A percentile compares a stretch with the other conserved stretches of the same genome.
Conservation (phyloP, 2,329 filamentous ascomycete genomes). For the Cryphonectria japonica region DNA sequence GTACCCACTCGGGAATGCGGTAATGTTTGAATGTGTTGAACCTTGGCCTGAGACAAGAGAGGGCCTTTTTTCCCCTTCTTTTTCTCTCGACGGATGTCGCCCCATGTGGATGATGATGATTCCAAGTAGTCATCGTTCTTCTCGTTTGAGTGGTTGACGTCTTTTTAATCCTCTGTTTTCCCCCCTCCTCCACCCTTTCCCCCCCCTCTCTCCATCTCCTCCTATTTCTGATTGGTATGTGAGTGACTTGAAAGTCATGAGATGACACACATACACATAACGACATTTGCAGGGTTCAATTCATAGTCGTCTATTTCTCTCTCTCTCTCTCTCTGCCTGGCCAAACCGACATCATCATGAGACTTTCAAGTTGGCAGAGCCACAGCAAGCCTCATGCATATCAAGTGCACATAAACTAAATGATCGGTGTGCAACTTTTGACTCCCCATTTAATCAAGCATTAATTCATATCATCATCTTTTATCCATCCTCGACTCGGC, state of each 20-base stretch:
- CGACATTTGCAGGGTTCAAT: not conserved
- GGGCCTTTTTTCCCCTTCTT: not conserved
- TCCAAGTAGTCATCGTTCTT: not conserved
- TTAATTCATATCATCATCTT: not conserved
- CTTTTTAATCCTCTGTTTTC: not conserved
- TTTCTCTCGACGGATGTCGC: not conserved
- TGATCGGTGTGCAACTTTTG: not conserved
- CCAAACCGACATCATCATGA: not conserved
- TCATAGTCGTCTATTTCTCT: not conserved
- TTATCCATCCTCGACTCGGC: constrained; percentile 8
- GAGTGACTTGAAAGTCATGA: not conserved
- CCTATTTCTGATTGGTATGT: not conserved
- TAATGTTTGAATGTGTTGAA: not conserved
- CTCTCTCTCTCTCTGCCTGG: not conserved
- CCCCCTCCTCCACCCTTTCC: not conserved
- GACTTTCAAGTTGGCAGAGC: not conserved
- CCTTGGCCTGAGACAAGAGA: not conserved
- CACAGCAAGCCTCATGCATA: not conserved
- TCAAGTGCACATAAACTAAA: not conserved
- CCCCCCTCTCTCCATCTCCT: not conserved
- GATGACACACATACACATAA: not conserved
- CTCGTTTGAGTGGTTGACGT: not conserved
- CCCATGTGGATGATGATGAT: not conserved
- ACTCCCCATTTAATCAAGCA: not conserved
- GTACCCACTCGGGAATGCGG: not conserved